Conservation (phyloP, 2,329 filamentous ascomycete genomes). For the Dryadomyces quercus-mongolicae region DNA sequence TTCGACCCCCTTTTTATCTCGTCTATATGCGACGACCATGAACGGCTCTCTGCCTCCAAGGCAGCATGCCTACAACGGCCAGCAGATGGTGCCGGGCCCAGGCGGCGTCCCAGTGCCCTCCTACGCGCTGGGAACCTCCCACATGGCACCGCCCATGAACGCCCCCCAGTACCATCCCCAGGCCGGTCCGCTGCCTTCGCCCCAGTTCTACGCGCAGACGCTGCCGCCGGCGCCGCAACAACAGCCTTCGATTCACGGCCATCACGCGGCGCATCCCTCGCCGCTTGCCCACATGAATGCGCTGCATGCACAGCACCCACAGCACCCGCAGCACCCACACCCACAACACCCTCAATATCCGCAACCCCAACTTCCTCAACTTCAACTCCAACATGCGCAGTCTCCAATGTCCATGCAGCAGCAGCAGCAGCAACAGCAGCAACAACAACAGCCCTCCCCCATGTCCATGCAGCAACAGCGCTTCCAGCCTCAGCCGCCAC, state of each 20-base stretch:
- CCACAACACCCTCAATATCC: constrained; percentile 1
- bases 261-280: not conserved
- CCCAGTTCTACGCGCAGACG: constrained; percentile 8
- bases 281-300: not conserved
- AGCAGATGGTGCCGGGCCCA: constrained; percentile 15
- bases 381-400: not conserved
- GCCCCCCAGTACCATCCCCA: constrained; percentile 6
- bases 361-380: constrained; percentile 2
- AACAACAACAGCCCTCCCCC: too few species aligned
- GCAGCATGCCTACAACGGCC: constrained; percentile 24
- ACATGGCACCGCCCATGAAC: constrained; percentile 6
- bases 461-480: not conserved
- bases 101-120: constrained; percentile 7
- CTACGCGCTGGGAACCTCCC: constrained; percentile 8
- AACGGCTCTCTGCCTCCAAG: constrained; percentile 27
- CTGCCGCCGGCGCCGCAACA: constrained; percentile 1
- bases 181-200: constrained; percentile 7
- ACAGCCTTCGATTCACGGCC: not conserved
- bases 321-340: too few species aligned
- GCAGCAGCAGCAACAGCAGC: too few species aligned
- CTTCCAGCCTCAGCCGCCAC: not conserved
- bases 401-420: not conserved
- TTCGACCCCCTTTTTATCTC: not conserved
- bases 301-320: constrained; percentile 4
- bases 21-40: constrained; percentile 23